Conservation (phyloP, 805 yeast species). For the Saturnispora dispora region DNA sequence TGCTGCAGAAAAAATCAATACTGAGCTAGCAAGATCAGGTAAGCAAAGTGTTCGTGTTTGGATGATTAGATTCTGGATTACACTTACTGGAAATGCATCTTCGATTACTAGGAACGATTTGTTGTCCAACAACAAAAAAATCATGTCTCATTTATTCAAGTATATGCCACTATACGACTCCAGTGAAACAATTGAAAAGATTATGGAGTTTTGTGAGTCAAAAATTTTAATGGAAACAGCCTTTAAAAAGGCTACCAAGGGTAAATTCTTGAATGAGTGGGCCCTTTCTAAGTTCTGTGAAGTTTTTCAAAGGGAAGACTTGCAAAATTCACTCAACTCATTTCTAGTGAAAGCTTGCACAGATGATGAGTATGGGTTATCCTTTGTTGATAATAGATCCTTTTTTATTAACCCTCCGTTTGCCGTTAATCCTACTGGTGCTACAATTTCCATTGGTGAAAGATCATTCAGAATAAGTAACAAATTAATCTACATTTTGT, state of each 20-base stretch:
- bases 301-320: constrained; percentile 30
- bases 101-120: constrained; percentile 57
- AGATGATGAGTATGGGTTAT: constrained; percentile 40
- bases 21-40: constrained; percentile 34
- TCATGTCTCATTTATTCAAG: constrained; percentile 62
- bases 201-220: constrained; percentile 40
- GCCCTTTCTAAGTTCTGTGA: constrained; percentile 49
- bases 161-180: constrained; percentile 48
- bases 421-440: constrained; percentile 28
- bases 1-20: constrained; percentile 23
- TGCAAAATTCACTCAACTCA: constrained; percentile 33
- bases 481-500: constrained; percentile 51
- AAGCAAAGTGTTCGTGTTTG: constrained; percentile 44
- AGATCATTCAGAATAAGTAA: constrained; percentile 55
- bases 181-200: constrained; percentile 28
- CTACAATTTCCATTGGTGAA: constrained; percentile 37
- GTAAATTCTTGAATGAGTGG: constrained; percentile 72
- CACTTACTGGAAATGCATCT: constrained; percentile 40
- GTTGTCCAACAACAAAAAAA: constrained; percentile 43
- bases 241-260: constrained; percentile 60
- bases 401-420: constrained; percentile 33
- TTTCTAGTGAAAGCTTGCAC: constrained; percentile 44
- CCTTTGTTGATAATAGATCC: constrained; percentile 37
- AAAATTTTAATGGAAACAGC: constrained; percentile 49
- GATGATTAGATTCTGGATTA: constrained; percentile 54